Evolutionary conservation across 1,284 basidiomycete species (phyloP).

Genomic region (Sparassis latifolia): DNA sequence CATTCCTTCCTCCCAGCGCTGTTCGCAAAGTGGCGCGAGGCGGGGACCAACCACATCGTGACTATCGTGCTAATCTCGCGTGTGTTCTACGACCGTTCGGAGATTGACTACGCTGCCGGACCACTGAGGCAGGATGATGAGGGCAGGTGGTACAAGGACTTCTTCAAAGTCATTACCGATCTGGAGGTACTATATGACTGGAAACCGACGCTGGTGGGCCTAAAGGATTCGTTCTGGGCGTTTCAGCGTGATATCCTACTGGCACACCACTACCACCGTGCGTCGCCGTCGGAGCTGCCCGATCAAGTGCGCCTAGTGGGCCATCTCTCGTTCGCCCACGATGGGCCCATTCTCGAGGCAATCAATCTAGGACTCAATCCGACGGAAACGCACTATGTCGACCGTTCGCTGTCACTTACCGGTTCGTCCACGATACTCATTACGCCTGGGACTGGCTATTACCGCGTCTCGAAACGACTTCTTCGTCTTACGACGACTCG

Average conservation of each 20-base stretch:
- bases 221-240: constrained; percentile 86
- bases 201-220: constrained; percentile 77
- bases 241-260: constrained; percentile 86
- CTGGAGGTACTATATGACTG: constrained; percentile 85
- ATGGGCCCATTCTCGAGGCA: constrained; percentile 92
- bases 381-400: constrained; percentile 93
- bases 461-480: constrained; percentile 86
- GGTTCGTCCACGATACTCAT: constrained; percentile 83
- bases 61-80: constrained; percentile 94
- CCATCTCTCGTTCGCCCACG: constrained; percentile 80
- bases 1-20: constrained; percentile 87
- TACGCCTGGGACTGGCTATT: constrained; percentile 93
- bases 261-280: constrained; percentile 78
- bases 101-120: constrained; percentile 72
- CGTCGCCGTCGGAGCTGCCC: constrained; percentile 34
- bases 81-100: constrained; percentile 84
- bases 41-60: constrained; percentile 87
- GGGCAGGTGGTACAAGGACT: constrained; percentile 89
- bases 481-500: constrained; percentile 90
- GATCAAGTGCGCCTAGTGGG: constrained; percentile 72
- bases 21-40: constrained; percentile 77
- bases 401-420: constrained; percentile 91
- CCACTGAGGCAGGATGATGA: constrained; percentile 70
- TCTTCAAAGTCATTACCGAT: constrained; percentile 92
- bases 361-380: constrained; percentile 92